Conservation (phyloP, 257 asterid genomes). For the Coffea eugenioides region DNA sequence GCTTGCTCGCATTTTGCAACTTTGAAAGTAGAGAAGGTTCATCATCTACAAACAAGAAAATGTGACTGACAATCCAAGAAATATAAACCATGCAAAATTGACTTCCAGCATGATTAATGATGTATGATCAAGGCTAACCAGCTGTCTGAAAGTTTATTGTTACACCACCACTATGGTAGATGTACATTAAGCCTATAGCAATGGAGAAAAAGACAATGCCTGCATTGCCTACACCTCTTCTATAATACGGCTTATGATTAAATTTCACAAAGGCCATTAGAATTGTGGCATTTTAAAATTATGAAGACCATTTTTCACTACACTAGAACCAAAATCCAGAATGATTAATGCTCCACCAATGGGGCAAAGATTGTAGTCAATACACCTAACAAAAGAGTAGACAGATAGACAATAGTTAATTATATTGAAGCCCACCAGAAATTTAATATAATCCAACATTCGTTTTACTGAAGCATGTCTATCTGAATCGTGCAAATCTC, state of each 20-base stretch:
- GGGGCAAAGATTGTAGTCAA: too few relatives aligned
- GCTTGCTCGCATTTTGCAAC: constrained; percentile 8
- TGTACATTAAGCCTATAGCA: not conserved
- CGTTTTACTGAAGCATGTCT: too few relatives aligned
- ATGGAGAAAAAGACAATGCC: not conserved
- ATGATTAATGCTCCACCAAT: too few relatives aligned
- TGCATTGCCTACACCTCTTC: not conserved
- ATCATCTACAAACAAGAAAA: not conserved
- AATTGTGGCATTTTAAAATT: not conserved
- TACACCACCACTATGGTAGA: not conserved
- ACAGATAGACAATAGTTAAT: too few relatives aligned
- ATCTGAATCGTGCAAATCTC: too few relatives aligned
- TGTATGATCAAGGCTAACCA: not conserved
- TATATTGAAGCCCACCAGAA: too few relatives aligned
- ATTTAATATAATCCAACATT: too few relatives aligned
- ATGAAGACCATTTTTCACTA: too few relatives aligned
- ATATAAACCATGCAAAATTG: not conserved
- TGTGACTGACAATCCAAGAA: not conserved
- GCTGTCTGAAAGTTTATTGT: not conserved
- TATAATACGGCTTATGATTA: too few relatives aligned
- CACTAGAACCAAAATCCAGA: too few relatives aligned
- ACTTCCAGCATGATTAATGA: not conserved
- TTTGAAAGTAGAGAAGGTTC: not conserved
- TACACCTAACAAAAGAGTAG: too few relatives aligned
- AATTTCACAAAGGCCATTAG: not conserved